Evolutionary conservation across 345 rosid species (phyloP), one percentile per base, ranked within the genome.

Genomic region (Capsella bursapastoris): DNA sequence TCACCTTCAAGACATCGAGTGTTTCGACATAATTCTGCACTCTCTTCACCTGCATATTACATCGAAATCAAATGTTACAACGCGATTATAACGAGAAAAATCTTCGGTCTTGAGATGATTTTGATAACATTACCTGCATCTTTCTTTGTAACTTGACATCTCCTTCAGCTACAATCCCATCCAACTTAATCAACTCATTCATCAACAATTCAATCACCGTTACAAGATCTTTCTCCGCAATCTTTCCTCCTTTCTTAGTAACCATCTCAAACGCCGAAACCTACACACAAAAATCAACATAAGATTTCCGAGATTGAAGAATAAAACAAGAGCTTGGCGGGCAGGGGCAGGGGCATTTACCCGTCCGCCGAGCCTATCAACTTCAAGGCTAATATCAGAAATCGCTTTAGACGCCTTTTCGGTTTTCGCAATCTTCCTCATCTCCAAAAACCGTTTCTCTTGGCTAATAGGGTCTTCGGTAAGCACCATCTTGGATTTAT

Each of bases 111-210:
- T 15, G 65, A 73, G 10, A 45, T 40, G 12, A 3, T 2, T 55
- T 6, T 47, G 5, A 16, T 35, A 6, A 59, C 28, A 65, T 83
- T 38, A 92, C 99, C 96, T 96, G 99, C 93, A 89, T 82, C 82
- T 96, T 96, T 81, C 98, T 90, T 70, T 96, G 97, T 74, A 92
- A 72, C 83, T 92, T 96, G 6, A 81, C 95, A 84, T 96, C 98
- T 34, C 98, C 99, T 70, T 90, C 97, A 8, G 73, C 96, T 67
- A 79, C 78, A 78, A 96, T 92, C 43, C 88, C 96, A 79, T 96
- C 99, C 57, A 96, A 66, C 75, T 89, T 96, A 12, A 92, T 86
- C 83, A 96, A 76, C 66, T 96, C 96, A 71, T 90, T 96, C 99
- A 96, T 96, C 88, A 96, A 78, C 83, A 85, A 57, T 75, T 96